Percentiles rank a stretch among this genome's conserved stretches.
Conservation (phyloP, 805 yeast species). For the Candida pseudofarinosa region DNA sequence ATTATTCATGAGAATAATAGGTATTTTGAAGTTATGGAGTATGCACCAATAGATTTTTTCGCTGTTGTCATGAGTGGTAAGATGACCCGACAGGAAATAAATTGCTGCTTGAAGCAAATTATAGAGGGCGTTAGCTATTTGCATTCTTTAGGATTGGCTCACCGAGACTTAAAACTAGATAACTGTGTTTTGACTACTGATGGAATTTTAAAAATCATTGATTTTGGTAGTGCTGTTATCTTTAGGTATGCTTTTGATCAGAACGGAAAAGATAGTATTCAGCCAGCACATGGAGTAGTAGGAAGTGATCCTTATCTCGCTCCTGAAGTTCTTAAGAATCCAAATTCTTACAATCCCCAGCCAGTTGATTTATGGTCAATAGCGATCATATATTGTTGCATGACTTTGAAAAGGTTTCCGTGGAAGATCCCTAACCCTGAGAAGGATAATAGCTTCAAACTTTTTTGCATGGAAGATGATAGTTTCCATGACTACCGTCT, state of each 20-base stretch:
- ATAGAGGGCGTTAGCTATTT: conserved; percentile 76
- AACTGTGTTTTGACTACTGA: conserved; percentile 81
- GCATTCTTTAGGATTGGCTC: conserved; percentile 83
- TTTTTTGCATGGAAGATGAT: conserved; percentile 79
- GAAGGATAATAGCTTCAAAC: conserved; percentile 75
- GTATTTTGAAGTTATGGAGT: conserved; percentile 89
- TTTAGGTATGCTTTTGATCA: conserved; percentile 78
- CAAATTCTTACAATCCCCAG: conserved; percentile 67
- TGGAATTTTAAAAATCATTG: conserved; percentile 87
- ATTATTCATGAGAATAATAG: conserved; percentile 85
- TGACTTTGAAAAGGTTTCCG: conserved; percentile 87
- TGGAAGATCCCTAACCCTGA: conserved; percentile 85
- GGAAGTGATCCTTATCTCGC: conserved; percentile 89
- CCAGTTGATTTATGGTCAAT: conserved; percentile 94
- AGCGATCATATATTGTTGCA: conserved; percentile 88
- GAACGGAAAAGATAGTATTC: conserved; percentile 54
- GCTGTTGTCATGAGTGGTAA: conserved; percentile 93
- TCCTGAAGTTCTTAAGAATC: conserved; percentile 79
- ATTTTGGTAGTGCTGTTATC: conserved; percentile 91
- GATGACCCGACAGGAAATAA: conserved; percentile 74
- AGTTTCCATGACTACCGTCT: conserved; percentile 70
- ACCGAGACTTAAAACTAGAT: conserved; percentile 86
- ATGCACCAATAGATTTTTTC: conserved; percentile 87
- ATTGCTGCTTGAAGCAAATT: conserved; percentile 87
- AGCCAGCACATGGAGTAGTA: conserved; percentile 71